phyloP scores from a whole-genome alignment of 2,329 filamentous ascomycete genomes.

The Neodidymelliopsis sp. region DNA sequence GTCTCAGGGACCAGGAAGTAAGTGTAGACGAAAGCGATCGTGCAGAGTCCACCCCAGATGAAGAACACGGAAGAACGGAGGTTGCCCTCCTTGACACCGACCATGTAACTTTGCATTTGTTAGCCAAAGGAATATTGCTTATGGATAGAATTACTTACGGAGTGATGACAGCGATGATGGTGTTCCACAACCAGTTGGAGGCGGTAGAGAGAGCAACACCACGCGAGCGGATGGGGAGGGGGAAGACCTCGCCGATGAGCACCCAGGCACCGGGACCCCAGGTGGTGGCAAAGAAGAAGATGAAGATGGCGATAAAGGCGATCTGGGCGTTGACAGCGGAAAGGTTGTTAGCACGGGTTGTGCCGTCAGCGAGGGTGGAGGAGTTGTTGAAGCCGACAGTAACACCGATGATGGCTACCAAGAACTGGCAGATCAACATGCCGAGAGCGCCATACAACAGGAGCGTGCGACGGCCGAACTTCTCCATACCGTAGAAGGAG shows the following conservation, averaged over 20 bases:
- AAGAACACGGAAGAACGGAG: constrained; percentile 62
- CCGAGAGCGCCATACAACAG: constrained; percentile 75
- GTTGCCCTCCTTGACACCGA: constrained; percentile 59
- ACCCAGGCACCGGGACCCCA: constrained; percentile 78
- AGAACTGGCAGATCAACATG: constrained; percentile 60
- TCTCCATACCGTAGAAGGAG: constrained; percentile 74
- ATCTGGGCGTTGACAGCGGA: constrained; percentile 35
- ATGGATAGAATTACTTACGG: constrained; percentile 60
- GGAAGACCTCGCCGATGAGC: constrained; percentile 44
- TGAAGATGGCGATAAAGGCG: constrained; percentile 65
- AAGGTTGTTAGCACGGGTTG: constrained; percentile 13
- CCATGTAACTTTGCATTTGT: constrained; percentile 55
- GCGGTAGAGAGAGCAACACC: constrained; percentile 57
- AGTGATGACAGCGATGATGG: constrained; percentile 58
- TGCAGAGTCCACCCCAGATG: constrained; percentile 58
- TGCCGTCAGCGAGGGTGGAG: constrained; percentile 19
- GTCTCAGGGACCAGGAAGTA: constrained; percentile 71
- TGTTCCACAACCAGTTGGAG: constrained; percentile 58
- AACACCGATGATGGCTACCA: constrained; percentile 40
- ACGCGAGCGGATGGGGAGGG: constrained; percentile 51
- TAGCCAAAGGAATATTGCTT: background rate
- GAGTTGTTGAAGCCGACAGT: constrained; percentile 23
- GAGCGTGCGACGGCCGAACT: constrained; percentile 74
- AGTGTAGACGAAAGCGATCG: constrained; percentile 68
- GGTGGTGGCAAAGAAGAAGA: constrained; percentile 78